These are phyloP conservation scores for Gaeumannomyces sp. DNA, from an alignment of 2,329 filamentous ascomycete genomes.

Conservation along the genomic window DNA sequence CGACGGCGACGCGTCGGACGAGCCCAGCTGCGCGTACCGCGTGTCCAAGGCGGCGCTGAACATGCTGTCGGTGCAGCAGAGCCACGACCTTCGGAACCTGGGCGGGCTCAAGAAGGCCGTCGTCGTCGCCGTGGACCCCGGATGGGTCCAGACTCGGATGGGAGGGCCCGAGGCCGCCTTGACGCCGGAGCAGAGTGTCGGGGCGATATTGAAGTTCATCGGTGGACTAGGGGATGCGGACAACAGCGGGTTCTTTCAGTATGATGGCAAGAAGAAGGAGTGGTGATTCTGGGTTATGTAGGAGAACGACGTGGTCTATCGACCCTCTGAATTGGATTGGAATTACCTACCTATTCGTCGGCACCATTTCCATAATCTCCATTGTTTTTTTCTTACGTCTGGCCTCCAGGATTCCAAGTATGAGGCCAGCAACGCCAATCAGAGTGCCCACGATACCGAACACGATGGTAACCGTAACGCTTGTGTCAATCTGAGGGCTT, in stretches of 20 bases:
- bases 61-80: conserved; percentile 29
- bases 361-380: background rate
- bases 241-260: conserved; percentile 19
- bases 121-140: conserved; percentile 26
- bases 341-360: background rate
- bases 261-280: conserved; percentile 17
- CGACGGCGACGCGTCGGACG: conserved; percentile 21
- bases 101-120: conserved; percentile 20
- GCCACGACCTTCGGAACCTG: conserved; percentile 17
- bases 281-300: conserved; percentile 17
- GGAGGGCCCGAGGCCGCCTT: conserved; percentile 23
- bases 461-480: background rate
- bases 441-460: background rate
- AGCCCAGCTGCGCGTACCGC: conserved; percentile 26
- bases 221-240: conserved; percentile 56
- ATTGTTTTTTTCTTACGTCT: background rate
- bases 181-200: conserved; percentile 22
- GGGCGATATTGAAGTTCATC: conserved; percentile 66
- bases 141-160: conserved; percentile 29
- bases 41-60: conserved; percentile 24
- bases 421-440: background rate
- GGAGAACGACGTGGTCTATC: background rate
- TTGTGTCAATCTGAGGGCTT: too few relatives aligned
- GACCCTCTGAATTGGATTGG: background rate
- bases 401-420: background rate